phyloP scores from a whole-genome alignment of 441 rosid species.

The Gossypium schwendimanii region DNA sequence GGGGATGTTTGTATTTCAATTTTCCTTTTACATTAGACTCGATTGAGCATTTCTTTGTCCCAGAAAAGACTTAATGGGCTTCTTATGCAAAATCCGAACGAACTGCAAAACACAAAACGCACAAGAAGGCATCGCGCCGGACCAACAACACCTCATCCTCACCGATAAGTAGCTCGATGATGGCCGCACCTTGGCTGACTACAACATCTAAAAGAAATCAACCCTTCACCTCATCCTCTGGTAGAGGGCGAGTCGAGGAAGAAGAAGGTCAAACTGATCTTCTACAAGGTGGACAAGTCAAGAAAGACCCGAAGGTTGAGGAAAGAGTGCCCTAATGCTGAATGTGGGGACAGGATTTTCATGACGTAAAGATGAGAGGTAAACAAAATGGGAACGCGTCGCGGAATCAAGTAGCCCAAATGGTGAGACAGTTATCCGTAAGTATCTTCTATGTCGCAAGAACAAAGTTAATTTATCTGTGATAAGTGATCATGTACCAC shows the following conservation, averaged over 20 bases:
- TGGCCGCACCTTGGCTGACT: slow-evolving; percentile 76
- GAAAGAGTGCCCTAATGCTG: slow-evolving; percentile 12
- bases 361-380: too few relatives aligned
- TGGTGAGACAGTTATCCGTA: too few relatives aligned
- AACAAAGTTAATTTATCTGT: too few relatives aligned
- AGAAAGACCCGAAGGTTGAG: too few relatives aligned
- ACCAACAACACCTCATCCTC: slow-evolving; percentile 24
- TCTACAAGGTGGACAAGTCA: slow-evolving; percentile 59
- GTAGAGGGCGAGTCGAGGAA: slow-evolving; percentile 25
- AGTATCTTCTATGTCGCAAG: too few relatives aligned
- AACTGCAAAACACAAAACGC: too few relatives aligned
- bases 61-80: too few relatives aligned
- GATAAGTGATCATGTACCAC: too few relatives aligned
- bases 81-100: too few relatives aligned
- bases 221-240: slow-evolving; percentile 67
- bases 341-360: neutral
- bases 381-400: too few relatives aligned
- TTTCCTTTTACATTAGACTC: neutral
- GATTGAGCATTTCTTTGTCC: neutral
- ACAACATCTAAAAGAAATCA: slow-evolving; percentile 78
- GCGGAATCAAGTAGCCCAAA: too few relatives aligned
- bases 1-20: neutral
- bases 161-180: slow-evolving; percentile 71
- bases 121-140: slow-evolving; percentile 55
- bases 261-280: slow-evolving; percentile 80